Evolutionary conservation across 1,284 basidiomycete species (phyloP), one percentile per base, ranked within the genome.

Genomic region (Inonotus obliquus): DNA sequence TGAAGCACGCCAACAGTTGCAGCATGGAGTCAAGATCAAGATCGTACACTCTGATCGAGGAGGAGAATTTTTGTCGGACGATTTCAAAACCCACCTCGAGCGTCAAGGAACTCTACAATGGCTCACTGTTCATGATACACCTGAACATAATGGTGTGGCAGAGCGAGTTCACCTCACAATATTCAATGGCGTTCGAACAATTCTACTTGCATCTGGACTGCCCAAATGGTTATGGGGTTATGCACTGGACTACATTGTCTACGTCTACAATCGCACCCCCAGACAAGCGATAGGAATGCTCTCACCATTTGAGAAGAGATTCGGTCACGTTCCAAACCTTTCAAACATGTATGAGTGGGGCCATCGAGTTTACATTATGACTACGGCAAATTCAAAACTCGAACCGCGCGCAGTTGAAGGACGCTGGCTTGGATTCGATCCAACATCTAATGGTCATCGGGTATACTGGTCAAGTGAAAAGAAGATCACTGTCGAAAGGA

Each of bases 61-160:
- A 4, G 32, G 32, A 4, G 32, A 32, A 32, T 32, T 32, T 32
- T 4, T 9, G 4, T 4, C 4, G 32, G 9, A 32, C 32, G 32
- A 32, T 4, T 32, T 32, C 9, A 9, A 4, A 4, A 32, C 4
- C 9, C 9, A 32, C 32, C 32, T 32, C 32, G 9, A 32, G 32
- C 4, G 32, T 13, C 4, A 41, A 41, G 76, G 77, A 0, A 77
- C 68, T 0, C 27, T 54, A 6, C 67, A 59, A 4, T 67, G 70
- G 27, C 69, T 73, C 2, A 75, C 72, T 1, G 63, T 72, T 0
- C 74, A 76, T 57, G 68, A 76, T 54, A 73, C 71, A 1, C 72
- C 73, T 0, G 53, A 73, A 60, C 69, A 75, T 2, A 75, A 76
- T 61, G 71, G 76, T 2, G 64, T 76, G 2, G 73, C 73, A 0